Evolutionary conservation across 2,329 filamentous ascomycete species (phyloP).

Genomic region (Epicoccum nigrum): DNA sequence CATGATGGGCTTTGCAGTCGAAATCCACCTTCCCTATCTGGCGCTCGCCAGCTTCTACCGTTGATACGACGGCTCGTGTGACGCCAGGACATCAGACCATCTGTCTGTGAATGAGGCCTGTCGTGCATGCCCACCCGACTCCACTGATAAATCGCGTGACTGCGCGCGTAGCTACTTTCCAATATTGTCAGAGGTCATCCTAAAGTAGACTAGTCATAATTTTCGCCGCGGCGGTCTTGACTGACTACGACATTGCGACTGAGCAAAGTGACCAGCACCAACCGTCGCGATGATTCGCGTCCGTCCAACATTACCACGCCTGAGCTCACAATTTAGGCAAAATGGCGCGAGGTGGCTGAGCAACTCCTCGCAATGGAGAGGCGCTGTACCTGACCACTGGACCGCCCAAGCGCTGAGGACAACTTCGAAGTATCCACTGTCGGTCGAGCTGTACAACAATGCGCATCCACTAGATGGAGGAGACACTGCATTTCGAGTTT

Average conservation of each 20-base stretch:
- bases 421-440: constrained; percentile 24
- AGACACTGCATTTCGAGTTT: too few relatives aligned
- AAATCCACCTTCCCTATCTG: constrained; percentile 8
- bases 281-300: constrained; percentile 27
- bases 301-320: constrained; percentile 19
- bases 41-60: not conserved
- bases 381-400: constrained; percentile 12
- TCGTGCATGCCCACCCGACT: not conserved
- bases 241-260: not conserved
- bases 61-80: too few relatives aligned
- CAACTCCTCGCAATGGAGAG: not conserved
- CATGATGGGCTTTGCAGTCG: not conserved
- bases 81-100: not conserved
- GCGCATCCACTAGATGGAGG: constrained; percentile 14
- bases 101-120: not conserved
- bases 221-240: constrained; percentile 10
- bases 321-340: not conserved
- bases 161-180: not conserved
- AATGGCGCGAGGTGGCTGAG: not conserved
- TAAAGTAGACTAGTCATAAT: not conserved
- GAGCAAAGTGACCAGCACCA: not conserved
- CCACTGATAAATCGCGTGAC: not conserved
- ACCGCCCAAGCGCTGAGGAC: constrained; percentile 21
- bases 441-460: constrained; percentile 10
- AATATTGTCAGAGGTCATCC: not conserved